Percentiles rank a stretch among this genome's conserved stretches.
These are phyloP conservation scores for Phytopythium litorale DNA, from an alignment of 352 stramenopile species.

Conservation along the genomic window DNA sequence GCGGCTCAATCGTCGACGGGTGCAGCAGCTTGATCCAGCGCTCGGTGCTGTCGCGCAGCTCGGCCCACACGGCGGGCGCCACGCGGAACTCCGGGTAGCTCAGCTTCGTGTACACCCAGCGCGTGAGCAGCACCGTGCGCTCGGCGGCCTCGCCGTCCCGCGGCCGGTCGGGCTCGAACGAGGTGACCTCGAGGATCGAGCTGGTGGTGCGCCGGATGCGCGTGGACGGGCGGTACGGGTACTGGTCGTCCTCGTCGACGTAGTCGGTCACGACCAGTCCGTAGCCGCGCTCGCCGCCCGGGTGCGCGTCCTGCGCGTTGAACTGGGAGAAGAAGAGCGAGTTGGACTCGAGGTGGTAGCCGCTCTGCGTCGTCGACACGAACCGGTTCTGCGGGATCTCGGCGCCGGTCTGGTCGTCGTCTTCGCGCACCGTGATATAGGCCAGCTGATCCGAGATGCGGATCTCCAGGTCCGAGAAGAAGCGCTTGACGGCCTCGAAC, in stretches of 20 bases:
- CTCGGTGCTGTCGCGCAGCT: constrained; percentile 11
- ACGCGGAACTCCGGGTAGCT: constrained; percentile 13
- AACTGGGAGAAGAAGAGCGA: constrained; percentile 34
- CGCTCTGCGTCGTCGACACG: constrained; percentile 25
- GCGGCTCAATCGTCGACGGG: constrained; percentile 9
- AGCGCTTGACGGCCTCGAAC: constrained; percentile 39
- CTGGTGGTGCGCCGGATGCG: constrained; percentile 16
- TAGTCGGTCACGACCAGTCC: constrained; percentile 18
- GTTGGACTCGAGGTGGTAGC: constrained; percentile 40
- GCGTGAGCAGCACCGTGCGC: constrained; percentile 13
- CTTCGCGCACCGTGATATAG: constrained; percentile 42
- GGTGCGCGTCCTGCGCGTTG: constrained; percentile 7
- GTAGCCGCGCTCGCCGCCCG: constrained; percentile 13
- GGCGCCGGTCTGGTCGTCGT: constrained; percentile 32
- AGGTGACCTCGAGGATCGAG: constrained; percentile 22
- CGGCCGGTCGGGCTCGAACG: constrained; percentile 4
- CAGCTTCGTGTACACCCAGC: constrained; percentile 15
- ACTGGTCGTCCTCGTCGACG: constrained; percentile 20
- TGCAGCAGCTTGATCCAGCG: constrained; percentile 15
- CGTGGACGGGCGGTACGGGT: constrained; percentile 13
- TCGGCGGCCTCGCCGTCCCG: background rate
- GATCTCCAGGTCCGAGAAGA: constrained; percentile 44
- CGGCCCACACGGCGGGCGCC: constrained; percentile 5
- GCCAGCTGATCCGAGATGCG: constrained; percentile 45
- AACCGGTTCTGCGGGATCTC: constrained; percentile 39